Percentiles rank a stretch among this genome's conserved stretches.
Conservation (phyloP, 2,329 filamentous ascomycete species). For the Volutella citrinella region DNA sequence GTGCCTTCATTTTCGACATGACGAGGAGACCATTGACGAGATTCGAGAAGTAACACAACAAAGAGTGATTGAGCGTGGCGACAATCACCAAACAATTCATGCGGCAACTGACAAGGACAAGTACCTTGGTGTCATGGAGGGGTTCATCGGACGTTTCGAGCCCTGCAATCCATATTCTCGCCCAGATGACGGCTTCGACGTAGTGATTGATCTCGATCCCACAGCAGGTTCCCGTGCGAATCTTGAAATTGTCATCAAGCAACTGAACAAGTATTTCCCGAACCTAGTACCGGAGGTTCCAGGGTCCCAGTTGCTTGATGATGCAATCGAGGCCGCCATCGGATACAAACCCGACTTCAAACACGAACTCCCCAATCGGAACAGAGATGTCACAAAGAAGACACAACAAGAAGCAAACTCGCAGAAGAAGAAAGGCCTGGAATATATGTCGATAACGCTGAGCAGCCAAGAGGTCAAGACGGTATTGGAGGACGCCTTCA, state of each 20-base stretch:
- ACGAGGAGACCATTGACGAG: conserved; percentile 68
- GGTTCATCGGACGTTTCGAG: conserved; percentile 85
- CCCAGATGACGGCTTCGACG: conserved; percentile 83
- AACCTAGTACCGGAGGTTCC: conserved; percentile 71
- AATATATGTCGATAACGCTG: conserved; percentile 56
- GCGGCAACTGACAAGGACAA: conserved; percentile 71
- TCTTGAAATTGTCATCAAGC: conserved; percentile 71
- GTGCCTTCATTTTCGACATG: conserved; percentile 84
- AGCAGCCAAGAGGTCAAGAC: conserved; percentile 40
- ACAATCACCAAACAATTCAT: conserved; percentile 98
- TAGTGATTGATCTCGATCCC: conserved; percentile 81
- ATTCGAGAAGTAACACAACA: conserved; percentile 74
- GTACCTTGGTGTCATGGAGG: conserved; percentile 89
- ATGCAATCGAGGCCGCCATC: conserved; percentile 71
- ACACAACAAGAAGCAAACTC: conserved; percentile 25
- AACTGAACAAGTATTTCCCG: conserved; percentile 75
- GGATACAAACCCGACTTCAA: conserved; percentile 75
- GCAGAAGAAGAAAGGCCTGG: conserved; percentile 47
- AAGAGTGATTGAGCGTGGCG: conserved; percentile 79
- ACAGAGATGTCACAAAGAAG: no score
- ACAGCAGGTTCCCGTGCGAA: conserved; percentile 76
- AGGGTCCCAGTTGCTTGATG: conserved; percentile 69
- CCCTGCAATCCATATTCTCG: conserved; percentile 60
- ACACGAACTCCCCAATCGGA: conserved; percentile 66
- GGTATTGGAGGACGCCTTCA: conserved; percentile 70